Conservation (phyloP, 768 basidiomycete species). For the Stropharia rugosoannulata region DNA sequence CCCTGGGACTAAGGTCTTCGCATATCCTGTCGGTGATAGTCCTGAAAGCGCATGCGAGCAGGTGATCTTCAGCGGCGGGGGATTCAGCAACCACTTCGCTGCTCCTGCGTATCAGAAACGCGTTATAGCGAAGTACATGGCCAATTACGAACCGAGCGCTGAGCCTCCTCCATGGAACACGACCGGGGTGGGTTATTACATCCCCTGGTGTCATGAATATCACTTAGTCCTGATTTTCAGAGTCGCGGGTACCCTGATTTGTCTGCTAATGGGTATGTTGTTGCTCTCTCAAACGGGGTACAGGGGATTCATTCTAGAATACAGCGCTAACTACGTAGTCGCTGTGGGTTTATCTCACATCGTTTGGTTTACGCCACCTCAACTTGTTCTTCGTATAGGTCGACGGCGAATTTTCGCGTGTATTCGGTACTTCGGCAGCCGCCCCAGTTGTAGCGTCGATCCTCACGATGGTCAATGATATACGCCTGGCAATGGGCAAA, state of each 20-base stretch:
- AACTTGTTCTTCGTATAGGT: conserved; percentile 22
- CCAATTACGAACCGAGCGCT: conserved; percentile 23
- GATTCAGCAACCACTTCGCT: conserved; percentile 41
- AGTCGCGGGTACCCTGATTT: conserved; percentile 51
- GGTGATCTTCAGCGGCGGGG: conserved; percentile 36
- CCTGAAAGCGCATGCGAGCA: conserved; percentile 37
- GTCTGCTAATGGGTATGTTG: conserved; percentile 38
- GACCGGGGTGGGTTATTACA: conserved; percentile 27
- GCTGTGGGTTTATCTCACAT: conserved; percentile 23
- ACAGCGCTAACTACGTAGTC: conserved; percentile 43
- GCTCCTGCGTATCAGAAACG: conserved; percentile 36
- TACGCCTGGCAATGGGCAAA: conserved; percentile 40
- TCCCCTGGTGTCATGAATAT: not conserved
- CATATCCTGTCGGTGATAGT: not conserved
- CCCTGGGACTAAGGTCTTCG: conserved; percentile 24
- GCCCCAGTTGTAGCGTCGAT: conserved; percentile 48
- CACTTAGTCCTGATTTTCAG: conserved; percentile 2
- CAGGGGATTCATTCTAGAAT: not conserved
- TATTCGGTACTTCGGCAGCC: conserved; percentile 50
- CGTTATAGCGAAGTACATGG: conserved; percentile 35
- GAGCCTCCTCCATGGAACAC: conserved; percentile 27
- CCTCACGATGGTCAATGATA: conserved; percentile 52
- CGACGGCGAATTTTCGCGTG: conserved; percentile 33
- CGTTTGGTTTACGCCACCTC: not conserved
- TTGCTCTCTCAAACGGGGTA: not conserved